A percentile compares a stretch with the other conserved stretches of the same genome.
Conservation (phyloP, 2,329 filamentous ascomycete genomes). For the Aspergillus nomiae region DNA sequence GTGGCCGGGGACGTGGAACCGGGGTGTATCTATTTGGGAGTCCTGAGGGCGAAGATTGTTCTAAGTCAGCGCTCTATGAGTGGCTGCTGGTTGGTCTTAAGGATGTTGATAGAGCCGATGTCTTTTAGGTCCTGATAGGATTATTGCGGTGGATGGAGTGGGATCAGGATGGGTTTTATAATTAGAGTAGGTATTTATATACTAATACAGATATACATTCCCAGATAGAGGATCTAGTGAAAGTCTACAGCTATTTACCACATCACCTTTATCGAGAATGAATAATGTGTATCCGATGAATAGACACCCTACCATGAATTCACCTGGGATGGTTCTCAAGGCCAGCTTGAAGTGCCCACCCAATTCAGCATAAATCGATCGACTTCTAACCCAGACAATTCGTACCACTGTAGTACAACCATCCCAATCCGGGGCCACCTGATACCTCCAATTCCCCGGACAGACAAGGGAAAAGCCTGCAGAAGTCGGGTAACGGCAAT, state of each 20-base stretch:
- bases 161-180: not conserved
- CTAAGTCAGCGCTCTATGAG: too few species aligned
- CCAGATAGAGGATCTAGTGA: not conserved
- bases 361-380: not conserved
- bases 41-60: too few species aligned
- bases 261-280: not conserved
- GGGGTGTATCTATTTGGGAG: too few species aligned
- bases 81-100: too few species aligned
- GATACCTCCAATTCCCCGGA: not conserved
- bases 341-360: not conserved
- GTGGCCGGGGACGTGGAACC: too few species aligned
- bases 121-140: not conserved
- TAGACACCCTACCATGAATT: not conserved
- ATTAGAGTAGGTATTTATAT: not conserved
- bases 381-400: not conserved
- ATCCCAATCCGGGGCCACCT: not conserved
- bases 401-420: not conserved
- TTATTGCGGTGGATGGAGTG: not conserved
- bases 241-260: not conserved
- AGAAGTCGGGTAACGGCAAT: not conserved
- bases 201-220: not conserved
- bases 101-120: too few species aligned
- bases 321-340: not conserved
- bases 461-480: not conserved
- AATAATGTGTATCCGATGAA: not conserved